These are phyloP conservation scores for Penicillium sp. DNA, from an alignment of 2,329 filamentous ascomycete species.

Conservation along the genomic window DNA sequence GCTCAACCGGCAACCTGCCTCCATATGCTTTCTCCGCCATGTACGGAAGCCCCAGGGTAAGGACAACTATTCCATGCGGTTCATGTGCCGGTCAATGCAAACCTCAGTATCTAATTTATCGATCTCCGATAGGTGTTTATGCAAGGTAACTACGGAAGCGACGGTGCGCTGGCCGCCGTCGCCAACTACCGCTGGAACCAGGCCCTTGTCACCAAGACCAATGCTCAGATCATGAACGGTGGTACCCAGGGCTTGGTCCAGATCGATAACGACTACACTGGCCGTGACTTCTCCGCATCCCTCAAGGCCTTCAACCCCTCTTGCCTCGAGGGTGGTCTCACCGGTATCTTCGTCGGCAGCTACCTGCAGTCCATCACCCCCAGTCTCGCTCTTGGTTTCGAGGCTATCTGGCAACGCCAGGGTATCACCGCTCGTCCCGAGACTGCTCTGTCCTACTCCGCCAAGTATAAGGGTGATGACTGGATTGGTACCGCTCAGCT, in stretches of 20 bases:
- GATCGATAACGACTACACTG: slow-evolving; percentile 90
- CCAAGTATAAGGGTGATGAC: slow-evolving; percentile 79
- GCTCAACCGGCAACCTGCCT: slow-evolving; percentile 68
- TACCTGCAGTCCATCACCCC: slow-evolving; percentile 91
- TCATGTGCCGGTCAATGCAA: background rate
- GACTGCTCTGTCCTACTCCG: slow-evolving; percentile 79
- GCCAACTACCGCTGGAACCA: slow-evolving; percentile 88
- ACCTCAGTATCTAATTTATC: background rate
- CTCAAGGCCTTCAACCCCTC: slow-evolving; percentile 96
- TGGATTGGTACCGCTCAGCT: slow-evolving; percentile 91
- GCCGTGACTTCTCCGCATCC: slow-evolving; percentile 83
- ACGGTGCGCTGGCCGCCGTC: slow-evolving; percentile 74
- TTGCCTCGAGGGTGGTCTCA: slow-evolving; percentile 78
- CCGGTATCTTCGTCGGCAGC: slow-evolving; percentile 89
- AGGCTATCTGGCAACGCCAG: slow-evolving; percentile 86
- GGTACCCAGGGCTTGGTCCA: slow-evolving; percentile 77
- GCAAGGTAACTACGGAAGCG: slow-evolving; percentile 91
- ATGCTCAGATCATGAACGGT: slow-evolving; percentile 72
- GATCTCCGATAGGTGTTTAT: slow-evolving; percentile 63
- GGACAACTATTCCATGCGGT: slow-evolving; percentile 17
- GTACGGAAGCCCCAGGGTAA: slow-evolving; percentile 84
- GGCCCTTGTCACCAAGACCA: slow-evolving; percentile 73
- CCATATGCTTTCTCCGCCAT: slow-evolving; percentile 92
- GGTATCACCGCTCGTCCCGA: slow-evolving; percentile 81
- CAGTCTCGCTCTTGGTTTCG: slow-evolving; percentile 74